Conservation (phyloP, 345 rosid genomes). For the thale cress (Arabidopsis thaliana) region DNA sequence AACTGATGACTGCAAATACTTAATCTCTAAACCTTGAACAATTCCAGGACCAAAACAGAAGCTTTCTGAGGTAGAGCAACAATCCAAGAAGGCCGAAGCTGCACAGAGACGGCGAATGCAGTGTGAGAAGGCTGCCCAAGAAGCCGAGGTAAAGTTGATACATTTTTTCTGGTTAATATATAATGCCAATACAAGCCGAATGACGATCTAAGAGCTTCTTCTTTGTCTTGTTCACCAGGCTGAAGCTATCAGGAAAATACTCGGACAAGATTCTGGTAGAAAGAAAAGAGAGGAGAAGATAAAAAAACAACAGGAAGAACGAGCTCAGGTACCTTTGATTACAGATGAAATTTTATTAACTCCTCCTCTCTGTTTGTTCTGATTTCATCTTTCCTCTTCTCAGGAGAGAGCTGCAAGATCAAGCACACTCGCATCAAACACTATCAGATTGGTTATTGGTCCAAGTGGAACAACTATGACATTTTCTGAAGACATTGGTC, state of each 20-base stretch:
- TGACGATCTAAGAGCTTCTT: neutral
- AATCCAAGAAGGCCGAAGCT: slow-evolving; percentile 71
- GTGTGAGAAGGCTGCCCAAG: slow-evolving; percentile 79
- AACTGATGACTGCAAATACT: slow-evolving; percentile 2
- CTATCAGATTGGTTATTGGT: slow-evolving; percentile 65
- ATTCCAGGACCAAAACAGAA: slow-evolving; percentile 68
- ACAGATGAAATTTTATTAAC: neutral
- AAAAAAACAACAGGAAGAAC: slow-evolving; percentile 64
- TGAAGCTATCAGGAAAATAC: slow-evolving; percentile 82
- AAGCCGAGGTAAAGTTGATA: slow-evolving; percentile 58
- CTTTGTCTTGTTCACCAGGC: slow-evolving; percentile 52
- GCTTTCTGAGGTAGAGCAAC: slow-evolving; percentile 76
- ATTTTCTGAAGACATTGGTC: slow-evolving; percentile 73
- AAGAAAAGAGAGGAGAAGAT: slow-evolving; percentile 74
- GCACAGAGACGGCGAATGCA: slow-evolving; percentile 77
- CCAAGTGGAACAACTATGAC: slow-evolving; percentile 64
- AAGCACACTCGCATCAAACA: slow-evolving; percentile 55
- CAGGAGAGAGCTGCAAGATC: slow-evolving; percentile 61
- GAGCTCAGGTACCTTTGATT: slow-evolving; percentile 56
- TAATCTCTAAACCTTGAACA: slow-evolving; percentile 13
- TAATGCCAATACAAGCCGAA: slow-evolving; percentile 7
- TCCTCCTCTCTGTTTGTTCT: slow-evolving; percentile 5
- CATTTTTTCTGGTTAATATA: neutral
- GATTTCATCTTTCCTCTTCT: slow-evolving; percentile 5
- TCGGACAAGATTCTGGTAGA: slow-evolving; percentile 75